A percentile compares a stretch with the other conserved stretches of the same genome.
phyloP scores from a whole-genome alignment of 2,329 filamentous ascomycete species.

The Diplodia seriata region DNA sequence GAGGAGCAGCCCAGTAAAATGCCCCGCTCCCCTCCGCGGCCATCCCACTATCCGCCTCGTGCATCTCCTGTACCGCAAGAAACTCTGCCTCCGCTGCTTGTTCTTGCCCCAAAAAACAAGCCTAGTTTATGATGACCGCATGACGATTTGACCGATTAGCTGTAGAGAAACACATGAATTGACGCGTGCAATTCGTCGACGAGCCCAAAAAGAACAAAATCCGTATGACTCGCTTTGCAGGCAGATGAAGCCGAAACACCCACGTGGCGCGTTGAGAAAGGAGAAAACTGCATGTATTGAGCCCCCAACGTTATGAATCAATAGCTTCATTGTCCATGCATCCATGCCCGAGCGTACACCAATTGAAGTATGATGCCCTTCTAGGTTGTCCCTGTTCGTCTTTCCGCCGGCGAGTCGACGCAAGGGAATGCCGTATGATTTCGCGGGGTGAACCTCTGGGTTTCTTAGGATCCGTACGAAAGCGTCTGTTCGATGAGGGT shows the following conservation, averaged over 20 bases:
- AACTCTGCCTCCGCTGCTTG: constrained; percentile 4
- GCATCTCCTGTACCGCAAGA: constrained; percentile 9
- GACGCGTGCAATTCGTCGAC: constrained; percentile 28
- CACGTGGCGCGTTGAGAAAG: constrained; percentile 26
- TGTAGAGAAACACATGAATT: constrained; percentile 28
- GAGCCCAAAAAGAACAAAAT: constrained; percentile 28
- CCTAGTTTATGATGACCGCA: constrained; percentile 27
- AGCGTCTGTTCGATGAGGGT: constrained; percentile 24
- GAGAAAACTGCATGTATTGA: constrained; percentile 32
- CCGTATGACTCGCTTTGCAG: constrained; percentile 27
- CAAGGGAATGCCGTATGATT: constrained; percentile 24
- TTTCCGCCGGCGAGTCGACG: constrained; percentile 30
- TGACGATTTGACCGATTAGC: constrained; percentile 30
- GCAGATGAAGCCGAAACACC: constrained; percentile 29
- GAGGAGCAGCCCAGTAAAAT: constrained; percentile 27
- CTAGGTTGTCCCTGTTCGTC: constrained; percentile 26
- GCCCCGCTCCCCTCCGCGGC: constrained; percentile 15
- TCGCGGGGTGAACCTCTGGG: constrained; percentile 19
- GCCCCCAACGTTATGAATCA: constrained; percentile 28
- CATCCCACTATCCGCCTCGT: constrained; percentile 14
- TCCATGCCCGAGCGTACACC: constrained; percentile 27
- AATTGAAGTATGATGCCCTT: constrained; percentile 24
- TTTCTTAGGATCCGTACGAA: constrained; percentile 27
- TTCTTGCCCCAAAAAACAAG: constrained; percentile 14
- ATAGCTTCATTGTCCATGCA: constrained; percentile 30